Base-by-base conservation (phyloP, 2,329 filamentous ascomycete genomes). In the Xylariaceae sp. region DNA sequence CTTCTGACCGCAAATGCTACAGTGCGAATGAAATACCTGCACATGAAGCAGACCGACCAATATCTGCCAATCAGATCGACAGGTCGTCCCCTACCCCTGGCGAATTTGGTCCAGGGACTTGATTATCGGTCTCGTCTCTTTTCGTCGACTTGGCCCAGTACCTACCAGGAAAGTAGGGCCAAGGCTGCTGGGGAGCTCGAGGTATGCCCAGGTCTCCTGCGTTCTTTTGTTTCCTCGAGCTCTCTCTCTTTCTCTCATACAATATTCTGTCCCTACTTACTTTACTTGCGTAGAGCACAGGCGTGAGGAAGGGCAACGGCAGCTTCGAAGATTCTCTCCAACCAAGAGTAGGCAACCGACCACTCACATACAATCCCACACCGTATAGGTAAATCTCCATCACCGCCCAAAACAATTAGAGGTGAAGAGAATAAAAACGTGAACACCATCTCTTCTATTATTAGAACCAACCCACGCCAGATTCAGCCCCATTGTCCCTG, bases 401-500 rank as follows among this genome's bases (percentile, higher is more conserved):
- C 51, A 47, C 51, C 26, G 31, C 27, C 24, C 34, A 46, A 40
- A 36, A n/a, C n/a, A 21, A 35, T 34, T 11, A 24, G 21, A 7
- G 11, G 11, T 6, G 11, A 24, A 24, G 11, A 24, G 11, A 24
- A 24, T 24, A 24, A 24, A 24, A 24, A 6, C 21, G 56, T 63
- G 61, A 66, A 64, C 66, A 67, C 62, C 60, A 67, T 65, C 60
- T 55, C 53, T 50, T 66, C 68, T 71, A 71, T 70, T 67, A 68
- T 70, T 71, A 70, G 68, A 64, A 71, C 56, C 66, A 65, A 60
- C 46, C 63, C 61, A 65, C 64, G 61, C 64, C 65, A 67, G 65
- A 66, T 69, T 65, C 67, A 69, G 66, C 68, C 68, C 67, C 68
- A 68, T 63, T 54, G 56, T 54, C 57, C 56, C 61, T 50, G 59